phyloP scores from a whole-genome alignment of 768 basidiomycete species.

The Mycena amicta region DNA sequence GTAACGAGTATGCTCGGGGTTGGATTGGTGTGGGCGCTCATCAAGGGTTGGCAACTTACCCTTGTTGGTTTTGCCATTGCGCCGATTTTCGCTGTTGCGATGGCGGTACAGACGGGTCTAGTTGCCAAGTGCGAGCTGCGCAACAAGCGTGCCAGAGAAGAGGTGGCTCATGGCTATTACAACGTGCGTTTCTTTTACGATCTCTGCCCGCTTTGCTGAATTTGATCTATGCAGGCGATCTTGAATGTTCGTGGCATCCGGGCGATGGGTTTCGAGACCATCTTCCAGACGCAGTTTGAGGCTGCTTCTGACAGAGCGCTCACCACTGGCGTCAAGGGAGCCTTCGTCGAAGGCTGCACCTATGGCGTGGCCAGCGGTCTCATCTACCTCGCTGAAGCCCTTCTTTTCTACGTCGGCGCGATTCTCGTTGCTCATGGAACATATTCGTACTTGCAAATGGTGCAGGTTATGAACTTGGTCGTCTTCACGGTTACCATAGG shows the following conservation, averaged over 20 bases:
- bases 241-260: conserved; percentile 87
- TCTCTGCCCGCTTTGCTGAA: too few species aligned
- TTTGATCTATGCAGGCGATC: conserved; percentile 62
- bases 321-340: conserved; percentile 73
- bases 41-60: conserved; percentile 75
- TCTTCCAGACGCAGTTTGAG: conserved; percentile 75
- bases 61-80: conserved; percentile 73
- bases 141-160: conserved; percentile 86
- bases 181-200: conserved; percentile 61
- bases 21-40: conserved; percentile 80
- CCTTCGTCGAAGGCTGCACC: conserved; percentile 84
- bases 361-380: conserved; percentile 80
- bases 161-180: conserved; percentile 83
- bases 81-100: conserved; percentile 67
- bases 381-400: conserved; percentile 87
- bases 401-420: conserved; percentile 90
- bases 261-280: conserved; percentile 78
- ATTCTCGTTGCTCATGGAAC: conserved; percentile 79
- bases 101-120: conserved; percentile 73
- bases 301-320: conserved; percentile 62
- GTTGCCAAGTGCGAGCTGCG: conserved; percentile 71
- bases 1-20: conserved; percentile 73
- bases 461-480: conserved; percentile 87
- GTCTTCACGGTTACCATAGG: conserved; percentile 94
- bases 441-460: conserved; percentile 87